A percentile compares a stretch with the other conserved stretches of the same genome.
Evolutionary conservation across 1,284 basidiomycete species (phyloP).

Genomic region (Cryptococcus sp.): DNA sequence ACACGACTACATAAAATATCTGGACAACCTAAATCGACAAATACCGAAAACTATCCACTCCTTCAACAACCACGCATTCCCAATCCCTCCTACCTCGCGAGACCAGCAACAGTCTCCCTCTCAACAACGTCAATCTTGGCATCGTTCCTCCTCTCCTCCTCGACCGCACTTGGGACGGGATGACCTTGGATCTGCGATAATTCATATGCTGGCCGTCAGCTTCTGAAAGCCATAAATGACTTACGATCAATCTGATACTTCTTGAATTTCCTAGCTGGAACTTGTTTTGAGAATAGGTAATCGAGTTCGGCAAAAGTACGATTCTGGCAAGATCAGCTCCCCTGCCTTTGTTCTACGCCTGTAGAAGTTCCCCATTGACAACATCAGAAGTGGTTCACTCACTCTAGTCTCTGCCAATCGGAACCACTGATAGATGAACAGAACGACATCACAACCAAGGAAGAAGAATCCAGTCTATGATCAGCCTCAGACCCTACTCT

Average conservation of each 20-base stretch:
- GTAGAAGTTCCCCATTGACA: background rate
- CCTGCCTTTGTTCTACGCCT: background rate
- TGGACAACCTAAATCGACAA: too few relatives aligned
- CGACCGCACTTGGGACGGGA: background rate
- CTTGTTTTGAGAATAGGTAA: conserved; percentile 6
- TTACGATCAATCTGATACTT: background rate
- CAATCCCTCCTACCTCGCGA: too few relatives aligned
- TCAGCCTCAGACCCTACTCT: conserved; percentile 16
- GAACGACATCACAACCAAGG: conserved; percentile 2
- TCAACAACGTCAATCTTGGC: too few relatives aligned
- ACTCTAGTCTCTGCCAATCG: background rate
- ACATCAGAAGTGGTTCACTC: too few relatives aligned
- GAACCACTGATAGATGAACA: background rate
- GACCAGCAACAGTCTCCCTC: too few relatives aligned
- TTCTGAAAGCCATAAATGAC: background rate
- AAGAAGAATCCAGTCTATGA: conserved; percentile 21
- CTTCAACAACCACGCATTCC: too few relatives aligned
- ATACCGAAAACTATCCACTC: too few relatives aligned
- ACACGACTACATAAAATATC: too few relatives aligned
- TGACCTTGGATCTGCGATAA: background rate
- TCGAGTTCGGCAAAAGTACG: conserved; percentile 23
- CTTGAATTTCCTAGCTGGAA: conserved; percentile 8
- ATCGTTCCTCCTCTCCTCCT: background rate
- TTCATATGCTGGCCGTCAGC: background rate
- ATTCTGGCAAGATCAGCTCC: conserved; percentile 6